Conservation (phyloP, 2,329 filamentous ascomycete species). For the Aspergillus viridinutans region DNA sequence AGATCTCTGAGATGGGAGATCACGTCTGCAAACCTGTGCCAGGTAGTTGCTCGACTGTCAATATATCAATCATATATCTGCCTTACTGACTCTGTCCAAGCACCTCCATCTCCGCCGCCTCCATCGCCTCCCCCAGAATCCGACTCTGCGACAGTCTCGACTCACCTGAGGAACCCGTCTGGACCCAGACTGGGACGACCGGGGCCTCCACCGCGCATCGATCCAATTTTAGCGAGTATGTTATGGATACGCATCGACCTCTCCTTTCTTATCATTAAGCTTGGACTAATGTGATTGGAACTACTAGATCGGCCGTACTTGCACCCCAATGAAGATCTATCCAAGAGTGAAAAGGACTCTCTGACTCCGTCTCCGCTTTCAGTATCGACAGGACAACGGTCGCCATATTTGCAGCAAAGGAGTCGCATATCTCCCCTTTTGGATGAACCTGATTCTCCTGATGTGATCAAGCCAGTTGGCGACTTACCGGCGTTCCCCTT, state of each 20-base stretch:
- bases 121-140: conserved; percentile 28
- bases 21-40: conserved; percentile 61
- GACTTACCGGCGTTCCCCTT: conserved; percentile 53
- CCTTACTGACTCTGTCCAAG: conserved; percentile 5
- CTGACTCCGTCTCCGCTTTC: conserved; percentile 62
- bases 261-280: background rate
- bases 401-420: conserved; percentile 35
- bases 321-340: conserved; percentile 53
- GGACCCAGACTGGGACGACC: conserved; percentile 42
- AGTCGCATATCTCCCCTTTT: conserved; percentile 39
- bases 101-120: conserved; percentile 11
- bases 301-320: conserved; percentile 39
- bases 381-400: conserved; percentile 46
- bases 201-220: conserved; percentile 51
- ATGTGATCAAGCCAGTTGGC: conserved; percentile 47
- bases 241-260: conserved; percentile 7
- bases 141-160: conserved; percentile 20
- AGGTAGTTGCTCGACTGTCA: conserved; percentile 23
- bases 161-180: conserved; percentile 17
- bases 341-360: conserved; percentile 54
- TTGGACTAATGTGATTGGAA: conserved; percentile 1
- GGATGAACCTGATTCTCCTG: conserved; percentile 41
- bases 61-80: conserved; percentile 1
- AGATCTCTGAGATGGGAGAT: conserved; percentile 81
- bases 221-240: conserved; percentile 57